A percentile compares a stretch with the other conserved stretches of the same genome.
These are phyloP conservation scores for Pseudogymnoascus sp. DNA, from an alignment of 2,329 filamentous ascomycete species.

Conservation along the genomic window DNA sequence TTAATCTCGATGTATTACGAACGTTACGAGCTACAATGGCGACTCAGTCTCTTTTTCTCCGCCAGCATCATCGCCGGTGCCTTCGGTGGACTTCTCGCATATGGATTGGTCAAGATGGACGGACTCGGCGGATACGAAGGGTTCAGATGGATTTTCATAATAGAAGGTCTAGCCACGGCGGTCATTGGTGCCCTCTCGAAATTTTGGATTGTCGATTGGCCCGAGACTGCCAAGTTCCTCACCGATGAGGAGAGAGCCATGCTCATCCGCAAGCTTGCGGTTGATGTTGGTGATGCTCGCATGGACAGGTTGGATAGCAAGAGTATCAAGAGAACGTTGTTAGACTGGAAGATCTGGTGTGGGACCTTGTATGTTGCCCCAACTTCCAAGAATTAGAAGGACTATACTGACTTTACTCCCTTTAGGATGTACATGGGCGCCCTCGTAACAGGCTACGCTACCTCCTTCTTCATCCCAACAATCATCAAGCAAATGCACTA, in stretches of 20 bases:
- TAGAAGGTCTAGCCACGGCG: conserved; percentile 39
- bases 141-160: conserved; percentile 44
- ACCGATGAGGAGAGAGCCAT: conserved; percentile 35
- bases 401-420: neutral
- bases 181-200: conserved; percentile 30
- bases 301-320: conserved; percentile 28
- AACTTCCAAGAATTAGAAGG: neutral
- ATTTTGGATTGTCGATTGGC: conserved; percentile 46
- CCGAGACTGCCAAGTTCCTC: conserved; percentile 40
- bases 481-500: conserved; percentile 38
- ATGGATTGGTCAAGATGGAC: conserved; percentile 41
- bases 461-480: conserved; percentile 37
- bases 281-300: conserved; percentile 26
- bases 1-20: conserved; percentile 45
- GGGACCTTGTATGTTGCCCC: conserved; percentile 21
- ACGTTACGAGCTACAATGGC: conserved; percentile 43
- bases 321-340: conserved; percentile 29
- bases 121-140: conserved; percentile 38
- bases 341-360: conserved; percentile 37
- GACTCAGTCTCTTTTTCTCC: conserved; percentile 40
- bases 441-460: conserved; percentile 30
- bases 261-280: conserved; percentile 29
- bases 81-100: conserved; percentile 43
- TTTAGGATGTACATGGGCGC: conserved; percentile 27
- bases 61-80: conserved; percentile 38